Evolutionary conservation across 805 yeast species (phyloP).

Genomic region (Teunomyces aglyptinius): DNA sequence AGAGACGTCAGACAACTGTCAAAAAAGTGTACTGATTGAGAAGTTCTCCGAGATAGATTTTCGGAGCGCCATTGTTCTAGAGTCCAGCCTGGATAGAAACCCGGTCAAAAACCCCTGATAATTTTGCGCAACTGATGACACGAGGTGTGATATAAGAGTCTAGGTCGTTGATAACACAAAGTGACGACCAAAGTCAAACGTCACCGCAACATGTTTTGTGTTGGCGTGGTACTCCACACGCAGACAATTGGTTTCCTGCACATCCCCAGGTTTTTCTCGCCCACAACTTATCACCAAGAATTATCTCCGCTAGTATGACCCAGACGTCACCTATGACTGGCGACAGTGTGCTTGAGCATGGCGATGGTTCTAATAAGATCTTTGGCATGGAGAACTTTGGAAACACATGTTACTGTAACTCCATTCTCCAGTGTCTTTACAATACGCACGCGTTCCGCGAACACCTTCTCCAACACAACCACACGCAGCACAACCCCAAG

Average conservation of each 20-base stretch:
- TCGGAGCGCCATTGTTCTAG: too few relatives aligned
- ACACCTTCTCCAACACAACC: slow-evolving; percentile 34
- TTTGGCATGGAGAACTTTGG: slow-evolving; percentile 86
- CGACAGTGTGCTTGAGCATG: slow-evolving; percentile 23
- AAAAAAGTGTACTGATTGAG: too few relatives aligned
- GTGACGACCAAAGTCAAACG: too few relatives aligned
- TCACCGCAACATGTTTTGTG: too few relatives aligned
- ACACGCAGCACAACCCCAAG: slow-evolving; percentile 30
- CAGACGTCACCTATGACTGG: background rate
- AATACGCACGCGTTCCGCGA: slow-evolving; percentile 70
- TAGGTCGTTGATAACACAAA: too few relatives aligned
- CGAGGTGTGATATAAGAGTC: too few relatives aligned
- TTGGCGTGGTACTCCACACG: background rate
- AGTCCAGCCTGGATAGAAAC: too few relatives aligned
- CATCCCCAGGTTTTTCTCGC: background rate
- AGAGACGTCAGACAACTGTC: too few relatives aligned
- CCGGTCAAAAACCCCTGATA: too few relatives aligned
- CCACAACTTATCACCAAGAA: background rate
- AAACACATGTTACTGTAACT: slow-evolving; percentile 92
- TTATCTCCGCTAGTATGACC: background rate
- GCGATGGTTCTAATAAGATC: slow-evolving; percentile 67
- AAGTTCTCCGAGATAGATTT: too few relatives aligned
- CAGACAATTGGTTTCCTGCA: background rate
- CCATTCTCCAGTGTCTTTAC: slow-evolving; percentile 84
- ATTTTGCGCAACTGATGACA: too few relatives aligned